Evolutionary conservation across 306 rosid genomes (phyloP).

Genomic region (Lathyrus aphaca): DNA sequence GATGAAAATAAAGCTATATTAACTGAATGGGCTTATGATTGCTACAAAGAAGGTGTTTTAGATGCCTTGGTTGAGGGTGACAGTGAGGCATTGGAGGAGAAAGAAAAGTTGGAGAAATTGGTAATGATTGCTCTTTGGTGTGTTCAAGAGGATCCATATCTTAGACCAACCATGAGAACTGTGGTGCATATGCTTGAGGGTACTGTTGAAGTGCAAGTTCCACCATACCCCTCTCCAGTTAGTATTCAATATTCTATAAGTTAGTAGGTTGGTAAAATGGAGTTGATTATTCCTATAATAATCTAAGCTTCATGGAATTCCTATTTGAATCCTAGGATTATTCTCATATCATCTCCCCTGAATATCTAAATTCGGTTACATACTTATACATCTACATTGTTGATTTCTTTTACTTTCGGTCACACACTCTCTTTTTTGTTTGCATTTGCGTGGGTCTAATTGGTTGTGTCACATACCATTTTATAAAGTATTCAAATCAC

Average conservation of each 20-base stretch:
- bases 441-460: no score
- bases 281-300: constrained; percentile 16
- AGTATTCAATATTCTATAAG: constrained; percentile 37
- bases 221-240: constrained; percentile 33
- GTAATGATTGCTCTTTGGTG: constrained; percentile 2
- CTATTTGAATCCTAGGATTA: no score
- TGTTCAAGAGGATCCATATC: constrained; percentile 46
- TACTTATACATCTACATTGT: no score
- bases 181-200: constrained; percentile 49
- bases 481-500: no score
- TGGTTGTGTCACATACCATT: no score
- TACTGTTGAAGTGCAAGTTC: constrained; percentile 41
- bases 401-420: no score
- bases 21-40: constrained; percentile 41
- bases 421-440: no score
- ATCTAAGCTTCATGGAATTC: no score
- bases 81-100: constrained; percentile 44
- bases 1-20: constrained; percentile 41
- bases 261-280: background rate
- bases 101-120: constrained; percentile 21
- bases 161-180: constrained; percentile 43
- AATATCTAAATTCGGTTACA: no score
- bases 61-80: constrained; percentile 42
- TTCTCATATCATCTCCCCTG: no score
- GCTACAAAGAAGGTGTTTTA: constrained; percentile 16